These are phyloP conservation scores for Persicaria maculosa DNA, from an alignment of 148 eudicot genomes.

Conservation along the genomic window DNA sequence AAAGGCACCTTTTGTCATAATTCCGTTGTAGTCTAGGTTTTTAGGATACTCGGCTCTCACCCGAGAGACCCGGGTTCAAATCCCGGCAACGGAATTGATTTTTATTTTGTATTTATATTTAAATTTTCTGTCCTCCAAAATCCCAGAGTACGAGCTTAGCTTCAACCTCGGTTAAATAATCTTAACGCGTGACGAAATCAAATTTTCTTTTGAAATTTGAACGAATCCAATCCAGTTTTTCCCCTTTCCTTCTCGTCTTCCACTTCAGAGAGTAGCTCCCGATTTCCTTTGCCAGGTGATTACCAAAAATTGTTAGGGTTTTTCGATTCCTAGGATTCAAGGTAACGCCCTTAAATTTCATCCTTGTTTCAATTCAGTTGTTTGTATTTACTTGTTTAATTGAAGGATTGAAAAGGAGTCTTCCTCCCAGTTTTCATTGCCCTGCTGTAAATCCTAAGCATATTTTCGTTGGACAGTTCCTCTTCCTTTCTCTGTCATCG, in stretches of 20 bases:
- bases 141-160: no score
- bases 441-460: not conserved
- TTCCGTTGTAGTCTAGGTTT: slow-evolving; percentile 99
- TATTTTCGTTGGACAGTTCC: not conserved
- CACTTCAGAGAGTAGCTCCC: not conserved
- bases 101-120: no score
- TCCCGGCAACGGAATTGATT: slow-evolving; percentile 87
- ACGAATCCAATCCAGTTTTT: no score
- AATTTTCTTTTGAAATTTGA: not conserved
- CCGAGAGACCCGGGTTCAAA: slow-evolving; percentile 99
- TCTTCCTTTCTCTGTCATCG: not conserved
- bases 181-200: not conserved
- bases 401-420: not conserved
- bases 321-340: not conserved
- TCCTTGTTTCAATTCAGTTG: not conserved
- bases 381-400: not conserved
- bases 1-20: no score
- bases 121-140: no score
- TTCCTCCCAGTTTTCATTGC: not conserved
- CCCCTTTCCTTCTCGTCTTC: not conserved
- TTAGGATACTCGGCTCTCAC: slow-evolving; percentile 99
- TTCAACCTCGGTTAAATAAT: no score
- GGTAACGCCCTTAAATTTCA: not conserved
- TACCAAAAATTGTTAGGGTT: not conserved
- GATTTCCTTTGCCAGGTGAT: not conserved